These are phyloP conservation scores for Backusella tarrabulga DNA, from an alignment of 192 early-diverging fungal genomes.

Conservation along the genomic window DNA sequence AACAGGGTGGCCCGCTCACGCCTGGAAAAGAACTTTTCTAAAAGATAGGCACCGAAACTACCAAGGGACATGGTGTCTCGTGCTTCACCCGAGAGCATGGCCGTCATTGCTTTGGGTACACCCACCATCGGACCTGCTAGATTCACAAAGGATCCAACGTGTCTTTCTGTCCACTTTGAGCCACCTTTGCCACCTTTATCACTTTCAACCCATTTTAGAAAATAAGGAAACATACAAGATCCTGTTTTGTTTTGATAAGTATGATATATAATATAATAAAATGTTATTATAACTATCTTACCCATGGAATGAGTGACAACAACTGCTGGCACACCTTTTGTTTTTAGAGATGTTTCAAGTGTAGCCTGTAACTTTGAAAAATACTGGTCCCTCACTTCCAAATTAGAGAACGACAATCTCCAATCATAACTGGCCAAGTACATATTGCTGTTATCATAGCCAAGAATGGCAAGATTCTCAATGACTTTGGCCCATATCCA, in stretches of 20 bases:
- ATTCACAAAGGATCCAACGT: constrained; percentile 80
- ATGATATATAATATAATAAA: no score
- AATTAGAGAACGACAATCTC: constrained; percentile 74
- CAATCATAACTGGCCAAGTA: constrained; percentile 87
- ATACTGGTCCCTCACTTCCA: constrained; percentile 81
- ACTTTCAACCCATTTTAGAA: constrained; percentile 84
- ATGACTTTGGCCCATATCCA: constrained; percentile 89
- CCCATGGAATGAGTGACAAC: constrained; percentile 71
- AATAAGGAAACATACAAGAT: constrained; percentile 71
- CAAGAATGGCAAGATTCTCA: constrained; percentile 78
- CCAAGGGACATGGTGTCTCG: constrained; percentile 83
- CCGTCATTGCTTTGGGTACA: constrained; percentile 78
- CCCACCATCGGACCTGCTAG: constrained; percentile 87
- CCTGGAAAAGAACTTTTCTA: constrained; percentile 84
- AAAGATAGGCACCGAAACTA: constrained; percentile 69
- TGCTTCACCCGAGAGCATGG: constrained; percentile 76
- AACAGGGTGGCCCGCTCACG: constrained; percentile 72
- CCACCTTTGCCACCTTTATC: constrained; percentile 67
- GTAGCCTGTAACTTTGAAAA: constrained; percentile 73
- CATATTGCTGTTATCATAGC: constrained; percentile 90
- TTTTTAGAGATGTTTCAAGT: constrained; percentile 60
- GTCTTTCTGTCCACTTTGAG: constrained; percentile 68
- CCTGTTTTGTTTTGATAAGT: constrained; percentile 35
- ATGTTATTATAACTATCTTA: background rate
- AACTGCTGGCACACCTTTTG: constrained; percentile 53